Conservation (phyloP, 352 stramenopile species). For the Ophiocytium majus region DNA sequence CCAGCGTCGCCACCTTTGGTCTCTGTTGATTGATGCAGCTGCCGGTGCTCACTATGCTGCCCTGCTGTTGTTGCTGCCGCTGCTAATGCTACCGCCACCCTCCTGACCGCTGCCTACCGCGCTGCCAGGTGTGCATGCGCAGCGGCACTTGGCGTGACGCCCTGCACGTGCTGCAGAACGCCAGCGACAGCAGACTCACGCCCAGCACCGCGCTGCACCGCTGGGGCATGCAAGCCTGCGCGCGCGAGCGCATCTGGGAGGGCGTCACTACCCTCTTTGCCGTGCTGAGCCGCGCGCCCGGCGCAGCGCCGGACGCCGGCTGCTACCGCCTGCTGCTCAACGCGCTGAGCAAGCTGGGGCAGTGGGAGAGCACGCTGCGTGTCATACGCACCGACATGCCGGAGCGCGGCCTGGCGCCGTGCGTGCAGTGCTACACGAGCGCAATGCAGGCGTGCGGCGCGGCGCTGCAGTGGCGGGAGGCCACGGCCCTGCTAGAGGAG, state of each 20-base stretch:
- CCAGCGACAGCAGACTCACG: background rate
- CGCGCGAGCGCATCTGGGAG: background rate
- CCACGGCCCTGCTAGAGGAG: constrained; percentile 18
- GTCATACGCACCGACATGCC: background rate
- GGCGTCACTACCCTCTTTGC: background rate
- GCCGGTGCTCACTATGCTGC: too few species aligned
- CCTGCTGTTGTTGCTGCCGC: too few species aligned
- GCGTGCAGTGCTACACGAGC: constrained; percentile 40
- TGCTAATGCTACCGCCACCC: too few species aligned
- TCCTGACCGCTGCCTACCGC: too few species aligned
- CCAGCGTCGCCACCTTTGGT: too few species aligned
- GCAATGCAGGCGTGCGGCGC: constrained; percentile 47
- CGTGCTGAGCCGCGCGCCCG: background rate
- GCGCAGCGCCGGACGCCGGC: background rate
- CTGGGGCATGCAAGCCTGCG: background rate
- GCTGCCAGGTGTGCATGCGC: background rate
- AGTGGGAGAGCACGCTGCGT: constrained; percentile 27
- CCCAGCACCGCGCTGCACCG: constrained; percentile 17
- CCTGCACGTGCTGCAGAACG: constrained; percentile 22
- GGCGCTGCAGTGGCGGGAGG: constrained; percentile 34
- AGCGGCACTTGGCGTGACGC: constrained; percentile 17
- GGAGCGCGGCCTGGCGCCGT: background rate
- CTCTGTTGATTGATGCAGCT: too few species aligned
- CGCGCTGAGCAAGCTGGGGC: constrained; percentile 11
- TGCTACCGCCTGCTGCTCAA: background rate